Base-by-base conservation (phyloP, 441 rosid genomes). In the Gossypium schwendimanii region DNA sequence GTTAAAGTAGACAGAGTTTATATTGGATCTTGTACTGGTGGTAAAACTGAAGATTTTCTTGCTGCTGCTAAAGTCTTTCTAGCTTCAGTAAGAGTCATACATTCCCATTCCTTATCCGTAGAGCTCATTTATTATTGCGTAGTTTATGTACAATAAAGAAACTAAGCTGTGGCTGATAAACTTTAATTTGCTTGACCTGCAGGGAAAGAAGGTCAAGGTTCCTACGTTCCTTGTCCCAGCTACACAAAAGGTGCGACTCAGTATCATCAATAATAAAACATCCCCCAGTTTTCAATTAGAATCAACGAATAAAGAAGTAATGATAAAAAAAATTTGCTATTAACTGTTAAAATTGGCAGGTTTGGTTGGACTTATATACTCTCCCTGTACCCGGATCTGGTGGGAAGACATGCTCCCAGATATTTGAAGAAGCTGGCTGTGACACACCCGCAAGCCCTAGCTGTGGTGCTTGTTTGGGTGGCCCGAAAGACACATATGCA, bases 401-500 rank as follows among this genome's bases (percentile, higher is more conserved):
- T 75, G 99, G 98, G 39, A 94, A 92, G 81, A 94, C 99, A 3
- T 91, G 96, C 80, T 90, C 98, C 10, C 94, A 91, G 88, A 92
- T 94, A 79, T 94, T 94, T 18, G 96, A 92, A 84, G 98, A 89
- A 84, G 98, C 94, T 62, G 99, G 97, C 23, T 94, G 99, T 53
- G 99, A 95, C 82, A 87, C 97, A 2, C 99, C 98, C 60, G 81
- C 97, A n/a, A 95, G 92, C 81, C 98, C 99, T 74, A 86, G 91
- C 78, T 94, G 99, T 75, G 99, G 94, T 73, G 99, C 99, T 58
- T 94, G 99, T 80, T 84, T 94, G 89, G 99, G 99, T 76, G 98
- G 99, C 73, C 99, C 99, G 28, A 72, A 79, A 74, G 99, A 94
- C 79, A 94, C 98, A 49, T 92, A 91, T 72, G 97, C 98, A 18